These are phyloP conservation scores for Boletus patriciae DNA, from an alignment of 768 basidiomycete genomes.

Conservation along the genomic window DNA sequence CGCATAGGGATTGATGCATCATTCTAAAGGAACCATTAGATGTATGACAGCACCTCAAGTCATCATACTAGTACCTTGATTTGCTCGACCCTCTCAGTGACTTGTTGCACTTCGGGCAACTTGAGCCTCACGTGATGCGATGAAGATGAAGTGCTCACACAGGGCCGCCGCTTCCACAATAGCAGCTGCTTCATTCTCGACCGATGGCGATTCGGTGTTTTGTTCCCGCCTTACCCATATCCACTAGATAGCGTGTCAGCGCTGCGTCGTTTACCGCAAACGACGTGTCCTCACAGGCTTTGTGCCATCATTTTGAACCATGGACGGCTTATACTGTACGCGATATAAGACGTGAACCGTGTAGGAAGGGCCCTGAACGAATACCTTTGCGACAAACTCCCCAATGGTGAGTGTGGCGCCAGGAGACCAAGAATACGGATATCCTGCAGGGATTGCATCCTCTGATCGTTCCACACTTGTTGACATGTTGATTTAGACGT, in stretches of 20 bases:
- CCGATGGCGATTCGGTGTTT: conserved; percentile 1
- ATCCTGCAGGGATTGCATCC: conserved; percentile 40
- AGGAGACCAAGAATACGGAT: conserved; percentile 55
- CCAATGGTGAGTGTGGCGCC: conserved; percentile 43
- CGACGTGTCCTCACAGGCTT: conserved; percentile 56
- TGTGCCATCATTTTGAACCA: conserved; percentile 75
- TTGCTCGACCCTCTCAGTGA: conserved; percentile 54
- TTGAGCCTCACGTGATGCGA: background rate
- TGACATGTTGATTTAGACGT: conserved; percentile 9
- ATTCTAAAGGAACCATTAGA: conserved; percentile 42
- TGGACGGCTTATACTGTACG: conserved; percentile 67
- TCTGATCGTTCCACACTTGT: conserved; percentile 28
- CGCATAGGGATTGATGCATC: conserved; percentile 65
- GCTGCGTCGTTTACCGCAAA: background rate
- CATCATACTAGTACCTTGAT: conserved; percentile 59
- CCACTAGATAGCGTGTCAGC: conserved; percentile 47
- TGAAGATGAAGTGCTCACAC: conserved; percentile 35
- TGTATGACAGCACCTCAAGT: background rate
- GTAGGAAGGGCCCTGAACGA: conserved; percentile 11
- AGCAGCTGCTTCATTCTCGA: conserved; percentile 32
- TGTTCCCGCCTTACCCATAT: conserved; percentile 51
- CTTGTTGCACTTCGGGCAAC: conserved; percentile 49
- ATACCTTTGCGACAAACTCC: conserved; percentile 56
- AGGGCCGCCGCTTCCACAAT: conserved; percentile 45
- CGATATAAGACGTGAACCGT: background rate